Evolutionary conservation across 2,329 filamentous ascomycete species (phyloP), one percentile per base, ranked within the genome.

Genomic region (Akanthomyces lecanii): DNA sequence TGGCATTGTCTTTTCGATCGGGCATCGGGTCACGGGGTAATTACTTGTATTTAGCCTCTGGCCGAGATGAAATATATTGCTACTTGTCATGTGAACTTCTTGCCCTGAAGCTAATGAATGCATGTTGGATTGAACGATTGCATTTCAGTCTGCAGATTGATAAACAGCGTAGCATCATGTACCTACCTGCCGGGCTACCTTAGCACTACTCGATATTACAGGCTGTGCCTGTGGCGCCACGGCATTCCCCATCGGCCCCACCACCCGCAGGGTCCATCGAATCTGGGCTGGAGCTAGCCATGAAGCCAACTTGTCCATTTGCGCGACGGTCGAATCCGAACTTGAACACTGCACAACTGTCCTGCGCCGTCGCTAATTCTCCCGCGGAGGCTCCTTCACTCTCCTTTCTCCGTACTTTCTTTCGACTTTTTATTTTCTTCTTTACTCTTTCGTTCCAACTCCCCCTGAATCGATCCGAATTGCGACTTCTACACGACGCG

Each of bases 251-350:
- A 55, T 28, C 8, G 28, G 55, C 55, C 55, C 55, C 55, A 53
- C 50, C 50, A 38, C 16, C n/a, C 48, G 16, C 58, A 61, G 58
- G 58, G 58, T 61, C 48, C 48, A 52, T 45, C 55, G 23, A 58
- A 50, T 58, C 55, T 58, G 38, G 51, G 25, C 38, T 30, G 18
- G 6, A 30, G 21, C 30, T 61, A 53, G 58, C 50, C 47, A 55
- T 61, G 59, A 61, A 54, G 59, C 50, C 59, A 61, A 61, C 50
- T 40, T 61, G 59, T 61, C 59, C 59, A 54, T 61, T 61, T 47
- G 16, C 47, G 45, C 28, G 40, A 59, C 23, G 6, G 33, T 25
- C 40, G 47, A 7, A 48, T 38, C 44, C 48, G 18, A n/a, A 5
- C 38, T n/a, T 33, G 11, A 40, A 36, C 55, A 48, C 55, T 33